Conservation (phyloP, 208 protist genomes). For the Trypanosoma avium region DNA sequence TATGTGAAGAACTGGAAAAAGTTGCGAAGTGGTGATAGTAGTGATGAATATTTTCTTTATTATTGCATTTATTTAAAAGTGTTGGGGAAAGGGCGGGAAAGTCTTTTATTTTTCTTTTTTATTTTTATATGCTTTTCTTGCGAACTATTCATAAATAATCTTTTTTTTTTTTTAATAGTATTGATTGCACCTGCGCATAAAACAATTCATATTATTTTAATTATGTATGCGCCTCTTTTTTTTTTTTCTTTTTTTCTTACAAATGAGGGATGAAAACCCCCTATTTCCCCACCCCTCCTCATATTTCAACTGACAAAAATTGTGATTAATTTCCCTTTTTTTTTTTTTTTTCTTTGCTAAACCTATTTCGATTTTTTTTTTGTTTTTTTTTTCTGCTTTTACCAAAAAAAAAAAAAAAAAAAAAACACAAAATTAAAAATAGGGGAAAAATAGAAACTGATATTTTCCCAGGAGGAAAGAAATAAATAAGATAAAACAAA, state of each 20-base stretch:
- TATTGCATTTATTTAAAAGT: too few relatives aligned
- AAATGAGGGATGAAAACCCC: too few relatives aligned
- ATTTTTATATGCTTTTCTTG: conserved; percentile 2
- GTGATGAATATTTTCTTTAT: background rate
- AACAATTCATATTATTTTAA: background rate
- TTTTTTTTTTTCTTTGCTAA: background rate
- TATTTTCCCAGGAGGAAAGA: too few relatives aligned
- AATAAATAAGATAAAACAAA: too few relatives aligned
- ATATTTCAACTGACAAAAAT: background rate
- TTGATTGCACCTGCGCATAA: too few relatives aligned
- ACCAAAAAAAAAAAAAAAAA: too few relatives aligned
- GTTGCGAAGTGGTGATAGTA: conserved; percentile 16
- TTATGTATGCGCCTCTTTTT: background rate
- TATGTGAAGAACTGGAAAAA: conserved; percentile 2
- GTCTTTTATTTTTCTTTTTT: conserved; percentile 8
- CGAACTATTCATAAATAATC: too few relatives aligned
- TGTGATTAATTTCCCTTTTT: background rate
- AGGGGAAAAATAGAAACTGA: too few relatives aligned
- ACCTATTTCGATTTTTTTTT: background rate
- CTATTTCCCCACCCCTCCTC: too few relatives aligned
- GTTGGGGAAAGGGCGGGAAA: too few relatives aligned
- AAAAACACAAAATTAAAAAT: too few relatives aligned
- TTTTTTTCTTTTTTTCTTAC: conserved; percentile 3
- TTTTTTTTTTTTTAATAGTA: too few relatives aligned
- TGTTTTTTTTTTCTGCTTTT: background rate